phyloP scores from a whole-genome alignment of 2,329 filamentous ascomycete species.

The Ampelomyces quisqualis region DNA sequence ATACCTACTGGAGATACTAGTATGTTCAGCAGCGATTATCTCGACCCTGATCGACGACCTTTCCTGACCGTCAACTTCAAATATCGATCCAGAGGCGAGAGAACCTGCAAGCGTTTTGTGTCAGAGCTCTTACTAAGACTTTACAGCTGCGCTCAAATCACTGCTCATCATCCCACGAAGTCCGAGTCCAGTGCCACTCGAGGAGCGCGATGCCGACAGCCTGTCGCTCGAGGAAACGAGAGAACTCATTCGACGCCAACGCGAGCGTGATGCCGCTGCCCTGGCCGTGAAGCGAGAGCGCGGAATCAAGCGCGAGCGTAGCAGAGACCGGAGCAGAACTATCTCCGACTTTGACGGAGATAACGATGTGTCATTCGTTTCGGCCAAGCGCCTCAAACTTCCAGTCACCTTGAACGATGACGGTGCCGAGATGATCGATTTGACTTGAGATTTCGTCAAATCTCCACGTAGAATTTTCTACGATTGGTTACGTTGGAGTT shows the following conservation, averaged over 20 bases:
- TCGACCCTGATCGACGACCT: neutral
- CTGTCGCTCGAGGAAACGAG: conserved; percentile 18
- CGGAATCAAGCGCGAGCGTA: conserved; percentile 11
- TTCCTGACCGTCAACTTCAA: conserved; percentile 23
- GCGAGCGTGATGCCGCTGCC: conserved; percentile 4
- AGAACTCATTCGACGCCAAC: conserved; percentile 18
- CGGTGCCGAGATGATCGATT: conserved; percentile 20
- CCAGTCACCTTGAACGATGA: conserved; percentile 9
- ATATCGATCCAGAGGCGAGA: conserved; percentile 21
- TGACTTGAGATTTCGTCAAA: conserved; percentile 19
- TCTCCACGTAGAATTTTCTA: neutral
- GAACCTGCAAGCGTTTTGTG: neutral
- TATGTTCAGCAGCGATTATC: neutral
- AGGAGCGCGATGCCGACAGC: conserved; percentile 14
- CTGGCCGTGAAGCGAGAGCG: conserved; percentile 9
- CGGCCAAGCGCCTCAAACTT: conserved; percentile 8
- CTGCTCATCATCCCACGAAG: conserved; percentile 36
- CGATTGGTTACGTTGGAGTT: too few relatives aligned
- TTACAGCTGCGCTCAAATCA: conserved; percentile 29
- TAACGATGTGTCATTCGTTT: conserved; percentile 13
- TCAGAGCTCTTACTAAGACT: neutral
- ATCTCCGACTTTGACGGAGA: neutral
- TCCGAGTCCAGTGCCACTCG: conserved; percentile 25
- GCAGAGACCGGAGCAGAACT: conserved; percentile 1
- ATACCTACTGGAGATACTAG: neutral